A percentile compares a stretch with the other conserved stretches of the same genome.
Conservation (phyloP, 2,329 filamentous ascomycete species). For the Capronia americana region DNA sequence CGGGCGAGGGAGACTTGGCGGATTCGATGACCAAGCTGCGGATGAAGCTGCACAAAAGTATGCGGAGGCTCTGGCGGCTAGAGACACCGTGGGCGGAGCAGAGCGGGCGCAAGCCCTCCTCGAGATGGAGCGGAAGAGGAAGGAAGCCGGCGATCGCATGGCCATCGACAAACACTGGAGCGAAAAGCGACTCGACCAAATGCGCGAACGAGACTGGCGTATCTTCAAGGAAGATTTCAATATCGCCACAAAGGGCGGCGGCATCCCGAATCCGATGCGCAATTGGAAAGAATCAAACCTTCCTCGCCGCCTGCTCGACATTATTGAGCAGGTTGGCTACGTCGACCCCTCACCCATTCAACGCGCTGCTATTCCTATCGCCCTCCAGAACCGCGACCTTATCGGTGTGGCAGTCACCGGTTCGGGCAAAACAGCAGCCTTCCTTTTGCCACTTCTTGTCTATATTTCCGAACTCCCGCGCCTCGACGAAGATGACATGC, state of each 20-base stretch:
- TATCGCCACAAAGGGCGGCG: conserved; percentile 90
- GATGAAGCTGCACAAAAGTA: conserved; percentile 62
- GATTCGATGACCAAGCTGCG: conserved; percentile 65
- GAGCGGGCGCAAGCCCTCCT: conserved; percentile 79
- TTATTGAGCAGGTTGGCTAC: conserved; percentile 86
- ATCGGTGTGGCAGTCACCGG: conserved; percentile 97
- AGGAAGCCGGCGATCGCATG: conserved; percentile 73
- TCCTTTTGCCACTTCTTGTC: conserved; percentile 86
- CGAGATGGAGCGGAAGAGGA: conserved; percentile 80
- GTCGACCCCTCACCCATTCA: conserved; percentile 91
- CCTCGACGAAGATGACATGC: conserved; percentile 78
- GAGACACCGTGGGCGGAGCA: conserved; percentile 76
- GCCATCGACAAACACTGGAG: conserved; percentile 93
- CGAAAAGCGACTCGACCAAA: conserved; percentile 87
- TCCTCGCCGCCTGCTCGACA: conserved; percentile 76
- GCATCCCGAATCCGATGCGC: conserved; percentile 94
- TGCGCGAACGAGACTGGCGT: conserved; percentile 97
- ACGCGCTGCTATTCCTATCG: conserved; percentile 92
- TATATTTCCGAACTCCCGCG: conserved; percentile 92
- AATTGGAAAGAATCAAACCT: conserved; percentile 86
- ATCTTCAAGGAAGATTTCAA: conserved; percentile 99
- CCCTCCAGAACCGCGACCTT: conserved; percentile 88
- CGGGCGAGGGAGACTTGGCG: conserved; percentile 70
- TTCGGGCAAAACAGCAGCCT: conserved; percentile 97
- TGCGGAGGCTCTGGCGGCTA: conserved; percentile 73